Base-by-base conservation (phyloP, 1,284 basidiomycete species). In the Cutaneotrichosporon curvatum region DNA sequence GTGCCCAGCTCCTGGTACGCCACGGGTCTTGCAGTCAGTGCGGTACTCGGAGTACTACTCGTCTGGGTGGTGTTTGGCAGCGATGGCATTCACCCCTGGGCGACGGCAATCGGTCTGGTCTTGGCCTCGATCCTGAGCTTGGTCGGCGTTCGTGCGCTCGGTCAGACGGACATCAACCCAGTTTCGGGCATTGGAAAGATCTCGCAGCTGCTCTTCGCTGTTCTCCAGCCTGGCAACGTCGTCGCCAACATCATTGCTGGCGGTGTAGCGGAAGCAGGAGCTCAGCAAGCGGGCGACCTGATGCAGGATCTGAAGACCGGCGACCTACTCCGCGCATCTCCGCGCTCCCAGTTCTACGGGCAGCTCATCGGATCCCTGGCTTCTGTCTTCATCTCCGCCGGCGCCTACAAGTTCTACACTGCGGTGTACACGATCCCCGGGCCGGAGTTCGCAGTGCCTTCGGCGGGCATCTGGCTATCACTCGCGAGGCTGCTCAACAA, bases 241-340 rank as follows among this genome's bases (percentile, higher is more conserved):
- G 87, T 96, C 4, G 92, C 92, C 4, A 96, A 96, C 64, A 85
- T 97, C 61, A 88, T 97, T 47, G 92, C 92, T 3, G 92, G 92
- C 10, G 92, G 90, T 30, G 90, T 97, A 14, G 85, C 90, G 5
- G 92, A 97, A 73, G 92, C 92, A 22, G 92, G 92, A 15, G 92
- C 92, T 20, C 87, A 87, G 72, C 90, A 95, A 82, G 90, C 92
- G 8, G 94, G 92, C 15, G 92, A 97, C 68, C 80, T 97, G 16
- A 96, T 97, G 91, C 92, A 97, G 74, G 94, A 97, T 69, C 76
- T 96, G 57, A 97, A 97, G 74, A 96, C 92, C 1, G 94, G 94
- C 0, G 85, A 91, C 64, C 76, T 96, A 18, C 79, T 92, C 43
- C 81, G 80, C 52, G 90, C 87, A 5, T 89, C 87, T 9, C 87